These are phyloP conservation scores for Fusarium luffae DNA, from an alignment of 2,329 filamentous ascomycete genomes.

Conservation along the genomic window DNA sequence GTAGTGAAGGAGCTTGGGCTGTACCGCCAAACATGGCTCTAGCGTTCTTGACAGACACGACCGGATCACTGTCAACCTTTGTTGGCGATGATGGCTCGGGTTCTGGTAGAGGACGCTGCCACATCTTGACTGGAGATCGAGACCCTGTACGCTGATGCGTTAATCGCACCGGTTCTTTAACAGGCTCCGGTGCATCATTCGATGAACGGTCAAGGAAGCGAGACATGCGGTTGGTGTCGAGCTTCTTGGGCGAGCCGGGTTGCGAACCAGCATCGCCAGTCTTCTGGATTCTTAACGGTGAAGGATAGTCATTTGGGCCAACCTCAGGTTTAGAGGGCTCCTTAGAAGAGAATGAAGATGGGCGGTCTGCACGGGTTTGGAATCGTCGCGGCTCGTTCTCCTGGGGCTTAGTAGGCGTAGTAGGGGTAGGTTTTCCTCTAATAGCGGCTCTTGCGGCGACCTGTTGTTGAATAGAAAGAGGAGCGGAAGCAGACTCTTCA, in stretches of 20 bases:
- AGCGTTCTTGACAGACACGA: constrained; percentile 52
- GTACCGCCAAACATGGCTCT: constrained; percentile 50
- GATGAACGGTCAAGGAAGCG: constrained; percentile 63
- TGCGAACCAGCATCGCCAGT: constrained; percentile 53
- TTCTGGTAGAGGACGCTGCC: constrained; percentile 47
- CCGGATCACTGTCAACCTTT: constrained; percentile 51
- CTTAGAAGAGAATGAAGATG: constrained; percentile 40
- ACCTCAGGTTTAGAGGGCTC: constrained; percentile 40
- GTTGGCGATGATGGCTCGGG: constrained; percentile 46
- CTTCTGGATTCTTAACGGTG: constrained; percentile 46
- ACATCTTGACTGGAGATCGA: constrained; percentile 53
- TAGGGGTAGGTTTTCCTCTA: constrained; percentile 44
- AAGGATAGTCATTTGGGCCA: constrained; percentile 42
- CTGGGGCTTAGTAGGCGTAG: constrained; percentile 39
- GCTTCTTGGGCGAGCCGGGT: constrained; percentile 66
- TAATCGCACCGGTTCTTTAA: constrained; percentile 43
- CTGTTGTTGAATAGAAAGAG: constrained; percentile 52
- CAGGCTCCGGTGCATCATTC: constrained; percentile 38
- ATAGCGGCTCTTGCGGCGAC: constrained; percentile 50
- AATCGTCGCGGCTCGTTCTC: constrained; percentile 16
- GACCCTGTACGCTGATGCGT: constrained; percentile 52
- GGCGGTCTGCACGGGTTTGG: constrained; percentile 23
- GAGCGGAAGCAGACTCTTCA: constrained; percentile 35
- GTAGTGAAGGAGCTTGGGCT: constrained; percentile 35
- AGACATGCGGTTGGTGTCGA: constrained; percentile 69